Evolutionary conservation across 306 rosid species (phyloP), one percentile per base, ranked within the genome.

Genomic region (Cicer yamashitae): DNA sequence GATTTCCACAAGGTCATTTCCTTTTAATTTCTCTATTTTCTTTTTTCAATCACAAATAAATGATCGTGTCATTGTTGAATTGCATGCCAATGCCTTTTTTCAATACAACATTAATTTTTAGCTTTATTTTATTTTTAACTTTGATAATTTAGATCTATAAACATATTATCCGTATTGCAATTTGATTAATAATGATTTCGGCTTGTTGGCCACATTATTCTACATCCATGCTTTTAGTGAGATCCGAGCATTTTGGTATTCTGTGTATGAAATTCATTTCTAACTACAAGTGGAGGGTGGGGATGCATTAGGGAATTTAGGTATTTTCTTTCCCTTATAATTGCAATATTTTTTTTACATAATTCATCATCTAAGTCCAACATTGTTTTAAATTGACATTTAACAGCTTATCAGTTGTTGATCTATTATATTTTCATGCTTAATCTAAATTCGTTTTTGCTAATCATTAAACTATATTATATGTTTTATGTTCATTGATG

Each of bases 1-100:
- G 96, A 93, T 83, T 93, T 93, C 75, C 81, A 59, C 68, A 84
- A 84, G 86, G 98, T 93, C 40, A 46, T 70, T 61, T 15, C 17
- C 5, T 77, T 47, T 7, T 8, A 17, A 46, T 10, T 46, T 46
- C 8, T 5, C 22, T 6, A 30, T 13, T 40, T 4, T 5, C 3
- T 38, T 22, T 30, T 25, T 51, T 9, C 46, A 22, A 72, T 64
- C 14, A 10, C 6, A 18, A 0, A 62, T 60, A 6, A 5, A 4
- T 79, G 43, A 7, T 13, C 20, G 1, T 60, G n/a, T 54, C 41
- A 41, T 47, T 56, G 39, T 53, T 67, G 65, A 12, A 41, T 78
- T 15, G 58, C 53, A 73, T 25, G 52, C 74, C 10, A 34, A 34
- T 74, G 13, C 13, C 13, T 61, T 51, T 34, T 7, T 51, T 22